These are phyloP conservation scores for Pogostemon cablin DNA, from an alignment of 257 asterid genomes.

Conservation along the genomic window DNA sequence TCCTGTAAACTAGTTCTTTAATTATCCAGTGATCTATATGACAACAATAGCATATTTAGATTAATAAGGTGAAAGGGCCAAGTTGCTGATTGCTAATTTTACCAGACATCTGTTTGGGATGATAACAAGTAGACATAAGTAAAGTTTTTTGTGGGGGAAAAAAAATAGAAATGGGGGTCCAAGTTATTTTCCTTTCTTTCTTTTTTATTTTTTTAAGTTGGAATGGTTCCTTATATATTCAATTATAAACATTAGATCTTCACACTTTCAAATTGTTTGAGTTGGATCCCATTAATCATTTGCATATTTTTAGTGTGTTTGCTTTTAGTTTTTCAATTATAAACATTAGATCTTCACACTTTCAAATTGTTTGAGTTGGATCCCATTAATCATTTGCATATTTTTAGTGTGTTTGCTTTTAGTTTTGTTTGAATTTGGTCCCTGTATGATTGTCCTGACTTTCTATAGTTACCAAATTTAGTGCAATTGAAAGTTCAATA, in stretches of 20 bases:
- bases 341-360: background rate
- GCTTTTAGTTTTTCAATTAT: background rate
- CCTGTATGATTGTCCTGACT: background rate
- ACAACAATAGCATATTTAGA: background rate
- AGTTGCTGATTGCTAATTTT: background rate
- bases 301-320: background rate
- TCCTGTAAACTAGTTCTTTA: conserved; percentile 15
- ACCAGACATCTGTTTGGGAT: background rate
- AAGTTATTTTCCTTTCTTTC: background rate
- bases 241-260: background rate
- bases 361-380: background rate
- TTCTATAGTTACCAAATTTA: background rate
- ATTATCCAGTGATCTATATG: conserved; percentile 4
- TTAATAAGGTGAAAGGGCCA: background rate
- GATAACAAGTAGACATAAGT: background rate
- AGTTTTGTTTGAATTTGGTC: conserved; percentile 7
- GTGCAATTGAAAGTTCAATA: background rate
- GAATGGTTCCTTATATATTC: background rate
- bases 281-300: background rate
- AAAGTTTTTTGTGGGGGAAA: background rate
- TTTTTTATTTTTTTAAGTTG: background rate
- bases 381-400: background rate
- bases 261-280: background rate
- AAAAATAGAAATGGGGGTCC: background rate
- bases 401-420: background rate